Evolutionary conservation across 2,329 filamentous ascomycete species (phyloP).

Genomic region (Amauroascus niger): DNA sequence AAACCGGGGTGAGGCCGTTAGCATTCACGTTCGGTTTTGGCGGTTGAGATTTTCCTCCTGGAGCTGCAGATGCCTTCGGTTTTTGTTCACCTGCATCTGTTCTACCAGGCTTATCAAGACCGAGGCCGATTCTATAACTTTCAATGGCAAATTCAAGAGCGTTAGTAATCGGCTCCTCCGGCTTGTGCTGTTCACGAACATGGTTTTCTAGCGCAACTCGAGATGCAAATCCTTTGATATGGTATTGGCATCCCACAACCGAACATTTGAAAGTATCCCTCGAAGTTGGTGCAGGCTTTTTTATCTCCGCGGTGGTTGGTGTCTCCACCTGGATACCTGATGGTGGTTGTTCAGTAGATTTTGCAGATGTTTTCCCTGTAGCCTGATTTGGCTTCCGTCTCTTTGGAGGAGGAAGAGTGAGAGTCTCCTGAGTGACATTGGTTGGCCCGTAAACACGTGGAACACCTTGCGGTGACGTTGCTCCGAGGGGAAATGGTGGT

Average conservation of each 20-base stretch:
- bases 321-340: conserved; percentile 24
- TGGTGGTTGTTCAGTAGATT: conserved; percentile 20
- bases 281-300: conserved; percentile 31
- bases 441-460: conserved; percentile 47
- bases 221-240: conserved; percentile 46
- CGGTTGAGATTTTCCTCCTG: not conserved
- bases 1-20: conserved; percentile 25
- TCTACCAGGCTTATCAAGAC: conserved; percentile 42
- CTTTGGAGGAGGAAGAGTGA: conserved; percentile 50
- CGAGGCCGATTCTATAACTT: conserved; percentile 40
- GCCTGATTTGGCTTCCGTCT: conserved; percentile 46
- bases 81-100: conserved; percentile 16
- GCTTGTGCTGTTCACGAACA: conserved; percentile 44
- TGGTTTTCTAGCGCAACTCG: conserved; percentile 48
- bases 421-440: conserved; percentile 46
- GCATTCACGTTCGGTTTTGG: conserved; percentile 19
- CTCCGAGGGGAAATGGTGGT: conserved; percentile 44
- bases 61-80: conserved; percentile 14
- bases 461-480: conserved; percentile 47
- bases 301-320: conserved; percentile 34
- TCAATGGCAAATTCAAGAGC: conserved; percentile 49
- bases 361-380: conserved; percentile 17
- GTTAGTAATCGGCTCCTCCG: conserved; percentile 42
- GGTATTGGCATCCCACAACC: conserved; percentile 44
- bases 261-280: conserved; percentile 46